Base-by-base conservation (phyloP, 2,329 filamentous ascomycete genomes). In the Fusarium pseudograminearum region DNA sequence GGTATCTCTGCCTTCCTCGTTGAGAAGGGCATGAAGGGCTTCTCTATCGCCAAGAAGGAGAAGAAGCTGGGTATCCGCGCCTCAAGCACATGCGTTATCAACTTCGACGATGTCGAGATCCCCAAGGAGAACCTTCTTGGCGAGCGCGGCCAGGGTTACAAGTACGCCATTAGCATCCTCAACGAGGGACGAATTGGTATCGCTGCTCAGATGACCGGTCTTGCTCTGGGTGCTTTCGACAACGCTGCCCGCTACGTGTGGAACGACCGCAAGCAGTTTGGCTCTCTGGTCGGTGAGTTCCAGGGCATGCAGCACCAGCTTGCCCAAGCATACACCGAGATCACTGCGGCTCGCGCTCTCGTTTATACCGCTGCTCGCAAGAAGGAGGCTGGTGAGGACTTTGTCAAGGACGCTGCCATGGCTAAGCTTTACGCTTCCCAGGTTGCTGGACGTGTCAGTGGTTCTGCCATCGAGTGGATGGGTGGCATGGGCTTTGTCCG, bases 241-340 rank as follows among this genome's bases (percentile, higher is more conserved):
- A 98, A 98, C 78, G 96, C 96, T 30, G 95, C 92, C 64, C 68
- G 87, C 68, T 98, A 99, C 82, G 94, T 94, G 72, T 99, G 94
- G 94, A 98, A 98, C 82, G 96, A 99, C 84, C 92, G 96, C 76
- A 94, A 93, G 84, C 96, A 99, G 84, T 99, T 99, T 78, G 95
- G 96, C 72, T 87, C 93, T 78, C 88, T 97, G 57, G 91, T 99
- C 64, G 96, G 96, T 76, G 93, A 97, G 80, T 99, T 99, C 87
- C 96, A 99, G 83, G 94, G 94, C 76, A 98, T 99, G 96, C 95
- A 98, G 84, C 94, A 98, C 84, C 96, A 99, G 84, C 91, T 99
- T 69, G 96, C 96, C 4, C 96, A 99, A 83, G 91, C 94, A 2
- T 98, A 95, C 83, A 93, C 92, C 26, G 96, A 99, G 80, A 98